Evolutionary conservation across 768 basidiomycete genomes (phyloP).

Genomic region (Kwoniella pini): DNA sequence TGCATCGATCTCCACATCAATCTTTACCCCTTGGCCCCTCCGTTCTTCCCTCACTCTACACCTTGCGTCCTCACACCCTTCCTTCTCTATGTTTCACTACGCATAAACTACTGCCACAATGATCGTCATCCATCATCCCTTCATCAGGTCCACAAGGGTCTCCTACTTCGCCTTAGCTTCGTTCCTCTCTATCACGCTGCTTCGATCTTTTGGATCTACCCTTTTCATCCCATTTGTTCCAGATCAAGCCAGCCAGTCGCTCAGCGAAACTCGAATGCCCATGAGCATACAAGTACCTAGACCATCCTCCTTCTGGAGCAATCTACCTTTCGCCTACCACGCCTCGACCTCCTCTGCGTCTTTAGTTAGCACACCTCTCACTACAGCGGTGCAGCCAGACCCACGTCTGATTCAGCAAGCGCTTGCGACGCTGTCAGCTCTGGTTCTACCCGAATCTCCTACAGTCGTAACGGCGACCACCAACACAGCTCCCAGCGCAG

Average conservation of each 20-base stretch:
- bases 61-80: too few relatives aligned
- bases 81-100: too few relatives aligned
- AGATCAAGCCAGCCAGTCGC: neutral
- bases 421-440: conserved; percentile 16
- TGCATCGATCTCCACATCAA: neutral
- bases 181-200: conserved; percentile 13
- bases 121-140: too few relatives aligned
- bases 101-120: too few relatives aligned
- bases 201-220: conserved; percentile 14
- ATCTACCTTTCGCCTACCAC: conserved; percentile 2
- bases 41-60: too few relatives aligned
- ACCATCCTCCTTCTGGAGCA: conserved; percentile 16
- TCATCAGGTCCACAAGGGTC: conserved; percentile 7
- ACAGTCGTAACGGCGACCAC: conserved; percentile 1
- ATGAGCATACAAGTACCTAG: neutral
- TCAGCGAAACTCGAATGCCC: too few relatives aligned
- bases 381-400: conserved; percentile 6
- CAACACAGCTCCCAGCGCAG: neutral
- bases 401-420: conserved; percentile 20
- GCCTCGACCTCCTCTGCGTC: neutral
- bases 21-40: too few relatives aligned
- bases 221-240: neutral
- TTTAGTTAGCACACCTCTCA: neutral
- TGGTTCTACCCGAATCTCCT: neutral
- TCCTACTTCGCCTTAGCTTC: conserved; percentile 22